A percentile compares a stretch with the other conserved stretches of the same genome.
Conservation (phyloP, 2,329 filamentous ascomycete species). For the Teratosphaeria gauchensis region DNA sequence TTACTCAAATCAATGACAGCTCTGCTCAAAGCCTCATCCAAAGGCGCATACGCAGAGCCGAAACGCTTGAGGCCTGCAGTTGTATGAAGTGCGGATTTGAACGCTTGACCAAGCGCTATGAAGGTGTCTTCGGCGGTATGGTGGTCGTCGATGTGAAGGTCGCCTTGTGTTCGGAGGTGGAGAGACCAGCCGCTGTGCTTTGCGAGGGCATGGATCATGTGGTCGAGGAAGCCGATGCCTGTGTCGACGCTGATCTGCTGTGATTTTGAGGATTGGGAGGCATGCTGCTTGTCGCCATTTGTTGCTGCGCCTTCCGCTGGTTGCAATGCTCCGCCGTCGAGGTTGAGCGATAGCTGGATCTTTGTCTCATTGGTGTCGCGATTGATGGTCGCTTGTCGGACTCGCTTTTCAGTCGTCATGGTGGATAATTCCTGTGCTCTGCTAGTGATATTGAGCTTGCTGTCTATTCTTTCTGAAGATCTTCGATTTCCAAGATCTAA, state of each 20-base stretch:
- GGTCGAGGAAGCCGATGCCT: slow-evolving; percentile 94
- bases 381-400: slow-evolving; percentile 65
- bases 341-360: slow-evolving; percentile 82
- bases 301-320: slow-evolving; percentile 42
- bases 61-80: slow-evolving; percentile 80
- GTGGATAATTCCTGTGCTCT: background rate
- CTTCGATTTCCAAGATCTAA: background rate
- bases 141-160: slow-evolving; percentile 95
- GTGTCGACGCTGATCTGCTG: slow-evolving; percentile 84
- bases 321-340: slow-evolving; percentile 68
- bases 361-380: slow-evolving; percentile 98
- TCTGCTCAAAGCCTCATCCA: slow-evolving; percentile 89
- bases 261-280: slow-evolving; percentile 70
- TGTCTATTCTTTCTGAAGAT: background rate
- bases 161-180: slow-evolving; percentile 70
- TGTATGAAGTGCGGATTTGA: slow-evolving; percentile 67
- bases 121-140: slow-evolving; percentile 95
- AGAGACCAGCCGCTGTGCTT: slow-evolving; percentile 96
- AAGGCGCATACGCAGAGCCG: slow-evolving; percentile 81
- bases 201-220: slow-evolving; percentile 94
- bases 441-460: background rate
- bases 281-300: slow-evolving; percentile 54
- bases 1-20: slow-evolving; percentile 94
- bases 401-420: slow-evolving; percentile 21
- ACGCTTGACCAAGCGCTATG: slow-evolving; percentile 77